A percentile compares a stretch with the other conserved stretches of the same genome.
Evolutionary conservation across 352 stramenopile genomes (phyloP).

Genomic region (Phytophthora meadii): DNA sequence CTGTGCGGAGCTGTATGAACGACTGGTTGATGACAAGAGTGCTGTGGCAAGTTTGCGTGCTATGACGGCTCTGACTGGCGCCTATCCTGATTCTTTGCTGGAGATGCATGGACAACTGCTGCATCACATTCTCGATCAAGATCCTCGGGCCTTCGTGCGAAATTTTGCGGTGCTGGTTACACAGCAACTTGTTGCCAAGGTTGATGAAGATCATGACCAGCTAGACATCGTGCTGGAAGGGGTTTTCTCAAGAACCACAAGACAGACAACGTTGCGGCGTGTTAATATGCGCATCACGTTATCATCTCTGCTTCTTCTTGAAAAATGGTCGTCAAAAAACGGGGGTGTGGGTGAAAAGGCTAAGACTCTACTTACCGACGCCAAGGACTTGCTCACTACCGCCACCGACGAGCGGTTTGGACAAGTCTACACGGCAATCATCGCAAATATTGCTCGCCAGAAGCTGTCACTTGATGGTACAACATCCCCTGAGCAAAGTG

Average conservation of each 20-base stretch:
- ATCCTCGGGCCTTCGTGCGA: slow-evolving; percentile 36
- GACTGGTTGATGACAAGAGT: slow-evolving; percentile 39
- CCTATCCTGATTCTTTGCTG: slow-evolving; percentile 26
- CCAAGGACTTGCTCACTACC: slow-evolving; percentile 20
- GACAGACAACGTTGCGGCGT: not conserved
- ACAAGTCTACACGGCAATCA: slow-evolving; percentile 31
- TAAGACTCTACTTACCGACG: slow-evolving; percentile 15
- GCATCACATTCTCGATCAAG: slow-evolving; percentile 38
- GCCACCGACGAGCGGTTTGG: slow-evolving; percentile 35
- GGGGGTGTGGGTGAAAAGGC: slow-evolving; percentile 27
- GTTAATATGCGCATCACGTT: slow-evolving; percentile 35
- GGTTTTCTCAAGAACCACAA: slow-evolving; percentile 23
- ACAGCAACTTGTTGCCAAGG: slow-evolving; percentile 31
- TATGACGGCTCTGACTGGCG: slow-evolving; percentile 41
- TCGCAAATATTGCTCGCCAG: slow-evolving; percentile 30
- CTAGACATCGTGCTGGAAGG: slow-evolving; percentile 29
- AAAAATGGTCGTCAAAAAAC: slow-evolving; percentile 26
- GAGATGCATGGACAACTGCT: slow-evolving; percentile 41
- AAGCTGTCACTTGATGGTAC: slow-evolving; percentile 10
- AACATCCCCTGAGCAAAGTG: not conserved
- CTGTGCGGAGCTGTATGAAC: slow-evolving; percentile 51
- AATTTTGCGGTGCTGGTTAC: slow-evolving; percentile 44
- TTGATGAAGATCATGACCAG: slow-evolving; percentile 12
- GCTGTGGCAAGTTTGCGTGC: slow-evolving; percentile 36
- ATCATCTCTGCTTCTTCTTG: slow-evolving; percentile 40